Percentiles rank a stretch among this genome's conserved stretches.
Conservation (phyloP, 805 yeast genomes). For the Barnettozyma botsteinii region DNA sequence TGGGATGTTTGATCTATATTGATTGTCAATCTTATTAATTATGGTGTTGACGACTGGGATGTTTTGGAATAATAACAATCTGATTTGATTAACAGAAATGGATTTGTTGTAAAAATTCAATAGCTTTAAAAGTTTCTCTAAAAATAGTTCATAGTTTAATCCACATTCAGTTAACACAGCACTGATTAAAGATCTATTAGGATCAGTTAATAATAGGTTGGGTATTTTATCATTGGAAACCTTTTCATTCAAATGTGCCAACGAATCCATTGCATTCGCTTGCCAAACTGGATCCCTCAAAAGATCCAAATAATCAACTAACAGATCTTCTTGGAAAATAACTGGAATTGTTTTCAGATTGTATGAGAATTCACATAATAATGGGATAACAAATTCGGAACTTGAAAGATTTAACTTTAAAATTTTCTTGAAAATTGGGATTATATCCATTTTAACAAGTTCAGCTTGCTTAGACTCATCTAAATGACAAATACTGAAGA, state of each 20-base stretch:
- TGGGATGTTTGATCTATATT: slow-evolving; percentile 12
- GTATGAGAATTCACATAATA: slow-evolving; percentile 41
- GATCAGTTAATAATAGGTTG: slow-evolving; percentile 23
- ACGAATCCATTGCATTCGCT: slow-evolving; percentile 44
- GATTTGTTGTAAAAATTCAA: slow-evolving; percentile 13
- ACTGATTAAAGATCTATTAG: slow-evolving; percentile 30
- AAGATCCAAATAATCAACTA: slow-evolving; percentile 32
- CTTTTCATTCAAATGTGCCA: slow-evolving; percentile 39
- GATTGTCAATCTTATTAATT: slow-evolving; percentile 9
- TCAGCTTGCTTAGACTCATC: slow-evolving; percentile 36
- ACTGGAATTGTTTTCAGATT: slow-evolving; percentile 28
- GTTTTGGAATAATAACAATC: slow-evolving; percentile 16
- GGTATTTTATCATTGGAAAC: slow-evolving; percentile 27
- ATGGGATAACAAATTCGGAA: slow-evolving; percentile 41
- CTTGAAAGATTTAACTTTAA: slow-evolving; percentile 36
- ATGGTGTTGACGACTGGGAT: slow-evolving; percentile 11
- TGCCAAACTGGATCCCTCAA: slow-evolving; percentile 47
- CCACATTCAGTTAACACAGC: slow-evolving; percentile 37
- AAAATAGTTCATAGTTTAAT: slow-evolving; percentile 38
- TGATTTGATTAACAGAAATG: slow-evolving; percentile 16
- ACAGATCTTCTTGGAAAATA: slow-evolving; percentile 22
- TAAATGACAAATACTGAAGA: slow-evolving; percentile 42
- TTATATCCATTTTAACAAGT: slow-evolving; percentile 34
- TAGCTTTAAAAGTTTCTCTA: slow-evolving; percentile 36
- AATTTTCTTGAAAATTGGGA: slow-evolving; percentile 34